Evolutionary conservation across 2,329 filamentous ascomycete genomes (phyloP).

Genomic region (Penicillium sp.): DNA sequence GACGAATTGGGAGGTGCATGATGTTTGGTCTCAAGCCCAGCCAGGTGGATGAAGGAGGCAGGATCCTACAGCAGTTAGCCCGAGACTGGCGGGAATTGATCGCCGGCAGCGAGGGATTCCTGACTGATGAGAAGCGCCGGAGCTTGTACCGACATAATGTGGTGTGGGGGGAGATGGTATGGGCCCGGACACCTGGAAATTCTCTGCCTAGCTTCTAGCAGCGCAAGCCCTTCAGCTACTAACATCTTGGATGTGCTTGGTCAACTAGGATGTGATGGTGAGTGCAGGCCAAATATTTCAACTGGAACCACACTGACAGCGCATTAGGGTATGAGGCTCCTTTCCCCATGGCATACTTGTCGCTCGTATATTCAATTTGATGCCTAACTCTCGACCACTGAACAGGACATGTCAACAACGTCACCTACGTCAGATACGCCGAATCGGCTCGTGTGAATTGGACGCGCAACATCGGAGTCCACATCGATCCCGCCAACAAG

Average conservation of each 20-base stretch:
- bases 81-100: constrained; percentile 68
- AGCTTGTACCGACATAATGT: constrained; percentile 66
- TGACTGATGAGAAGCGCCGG: constrained; percentile 61
- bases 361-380: too few species aligned
- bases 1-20: constrained; percentile 70
- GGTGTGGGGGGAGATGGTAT: constrained; percentile 83
- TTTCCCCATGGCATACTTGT: not conserved
- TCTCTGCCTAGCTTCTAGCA: too few species aligned
- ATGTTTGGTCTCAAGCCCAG: constrained; percentile 63
- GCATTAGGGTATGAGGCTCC: constrained; percentile 27
- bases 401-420: constrained; percentile 79
- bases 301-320: constrained; percentile 12
- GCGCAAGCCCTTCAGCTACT: too few species aligned
- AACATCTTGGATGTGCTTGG: constrained; percentile 12
- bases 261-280: constrained; percentile 48
- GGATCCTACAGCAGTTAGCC: constrained; percentile 59
- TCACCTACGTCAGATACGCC: constrained; percentile 77
- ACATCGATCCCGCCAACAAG: constrained; percentile 60
- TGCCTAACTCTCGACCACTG: constrained; percentile 8
- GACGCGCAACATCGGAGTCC: constrained; percentile 65
- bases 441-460: constrained; percentile 79
- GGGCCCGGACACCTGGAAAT: too few species aligned
- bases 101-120: constrained; percentile 71
- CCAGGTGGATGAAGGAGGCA: constrained; percentile 59
- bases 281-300: constrained; percentile 20